These are phyloP conservation scores for Pseudocercospora ulei DNA, from an alignment of 2,329 filamentous ascomycete genomes.

Conservation along the genomic window DNA sequence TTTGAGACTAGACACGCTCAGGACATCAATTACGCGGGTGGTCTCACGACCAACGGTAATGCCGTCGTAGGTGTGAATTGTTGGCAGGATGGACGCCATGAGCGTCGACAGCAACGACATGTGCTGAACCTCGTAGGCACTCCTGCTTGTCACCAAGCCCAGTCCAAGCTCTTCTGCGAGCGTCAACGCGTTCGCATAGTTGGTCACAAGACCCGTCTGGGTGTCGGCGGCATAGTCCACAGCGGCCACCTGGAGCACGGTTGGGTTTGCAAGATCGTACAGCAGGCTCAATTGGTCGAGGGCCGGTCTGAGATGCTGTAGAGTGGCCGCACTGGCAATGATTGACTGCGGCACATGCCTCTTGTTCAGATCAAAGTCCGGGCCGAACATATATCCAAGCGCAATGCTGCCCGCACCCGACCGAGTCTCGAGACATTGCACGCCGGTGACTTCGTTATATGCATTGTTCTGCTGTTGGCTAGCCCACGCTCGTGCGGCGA, in stretches of 20 bases:
- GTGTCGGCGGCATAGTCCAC: conserved; percentile 64
- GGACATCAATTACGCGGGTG: conserved; percentile 68
- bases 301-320: conserved; percentile 69
- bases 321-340: conserved; percentile 71
- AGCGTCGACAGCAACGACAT: conserved; percentile 84
- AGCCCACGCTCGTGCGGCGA: conserved; percentile 71
- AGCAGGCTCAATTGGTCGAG: conserved; percentile 86
- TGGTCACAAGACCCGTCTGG: conserved; percentile 64
- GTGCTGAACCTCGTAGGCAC: conserved; percentile 86
- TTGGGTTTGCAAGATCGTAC: conserved; percentile 83
- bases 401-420: conserved; percentile 83
- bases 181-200: conserved; percentile 72
- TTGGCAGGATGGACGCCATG: conserved; percentile 67
- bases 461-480: conserved; percentile 62
- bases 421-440: conserved; percentile 75
- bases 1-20: conserved; percentile 61
- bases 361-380: conserved; percentile 87
- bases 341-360: conserved; percentile 85
- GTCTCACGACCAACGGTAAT: conserved; percentile 74
- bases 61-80: conserved; percentile 68
- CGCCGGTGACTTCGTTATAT: conserved; percentile 66
- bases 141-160: conserved; percentile 73
- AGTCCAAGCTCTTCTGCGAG: conserved; percentile 84
- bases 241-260: conserved; percentile 85
- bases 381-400: conserved; percentile 93